Conservation (phyloP, 1,139 yeast genomes). For the Komagataea norvegica region DNA sequence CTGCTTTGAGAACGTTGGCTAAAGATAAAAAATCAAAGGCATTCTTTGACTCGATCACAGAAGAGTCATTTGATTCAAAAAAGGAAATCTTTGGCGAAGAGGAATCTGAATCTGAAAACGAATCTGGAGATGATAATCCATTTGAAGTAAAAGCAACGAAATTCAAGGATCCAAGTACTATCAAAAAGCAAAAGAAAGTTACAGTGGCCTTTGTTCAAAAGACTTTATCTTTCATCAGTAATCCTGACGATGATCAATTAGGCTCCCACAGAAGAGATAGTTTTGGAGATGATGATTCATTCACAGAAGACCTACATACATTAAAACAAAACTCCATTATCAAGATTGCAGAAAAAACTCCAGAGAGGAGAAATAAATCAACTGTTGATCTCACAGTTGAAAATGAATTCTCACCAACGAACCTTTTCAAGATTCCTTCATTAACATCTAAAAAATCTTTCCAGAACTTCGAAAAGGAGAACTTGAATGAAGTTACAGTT, state of each 20-base stretch:
- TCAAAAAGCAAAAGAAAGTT: conserved; percentile 27
- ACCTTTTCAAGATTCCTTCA: conserved; percentile 42
- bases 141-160: conserved; percentile 22
- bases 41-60: conserved; percentile 69
- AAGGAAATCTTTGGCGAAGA: conserved; percentile 17
- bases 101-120: conserved; percentile 17
- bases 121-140: conserved; percentile 20
- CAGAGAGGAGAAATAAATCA: conserved; percentile 13
- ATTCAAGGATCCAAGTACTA: conserved; percentile 12
- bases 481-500: conserved; percentile 46
- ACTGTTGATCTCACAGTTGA: conserved; percentile 26
- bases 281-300: conserved; percentile 20
- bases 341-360: conserved; percentile 23
- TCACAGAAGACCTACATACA: conserved; percentile 39
- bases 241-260: conserved; percentile 28
- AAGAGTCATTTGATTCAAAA: conserved; percentile 32
- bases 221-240: conserved; percentile 56
- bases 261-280: conserved; percentile 5
- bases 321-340: conserved; percentile 46
- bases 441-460: conserved; percentile 31
- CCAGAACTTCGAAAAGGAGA: conserved; percentile 34
- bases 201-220: conserved; percentile 59
- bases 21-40: conserved; percentile 62
- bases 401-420: conserved; percentile 28
- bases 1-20: conserved; percentile 44